A percentile compares a stretch with the other conserved stretches of the same genome.
phyloP scores from a whole-genome alignment of 306 rosid species.

The Inga leiocalycina region DNA sequence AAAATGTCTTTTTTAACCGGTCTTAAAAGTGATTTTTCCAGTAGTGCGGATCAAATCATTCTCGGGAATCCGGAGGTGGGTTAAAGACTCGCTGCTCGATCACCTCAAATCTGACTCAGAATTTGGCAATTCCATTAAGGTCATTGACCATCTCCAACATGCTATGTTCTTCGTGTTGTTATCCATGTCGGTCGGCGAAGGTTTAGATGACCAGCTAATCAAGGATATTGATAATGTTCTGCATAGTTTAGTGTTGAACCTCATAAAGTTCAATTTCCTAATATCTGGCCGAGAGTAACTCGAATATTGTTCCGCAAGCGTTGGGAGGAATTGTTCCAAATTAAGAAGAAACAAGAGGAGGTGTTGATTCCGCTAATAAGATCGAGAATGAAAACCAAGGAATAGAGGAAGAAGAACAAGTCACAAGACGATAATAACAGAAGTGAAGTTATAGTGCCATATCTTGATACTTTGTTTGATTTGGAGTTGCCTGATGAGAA shows the following conservation, averaged over 20 bases:
- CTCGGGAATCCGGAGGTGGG: no score
- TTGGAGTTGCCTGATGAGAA: neutral
- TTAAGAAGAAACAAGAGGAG: neutral
- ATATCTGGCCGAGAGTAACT: neutral
- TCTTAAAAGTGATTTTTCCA: no score
- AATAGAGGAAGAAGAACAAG: neutral
- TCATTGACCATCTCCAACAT: neutral
- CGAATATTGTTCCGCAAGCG: neutral
- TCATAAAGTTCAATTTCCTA: neutral
- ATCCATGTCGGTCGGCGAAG: neutral
- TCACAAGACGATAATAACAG: neutral
- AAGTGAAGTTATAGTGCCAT: neutral
- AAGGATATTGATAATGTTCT: neutral
- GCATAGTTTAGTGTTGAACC: neutral
- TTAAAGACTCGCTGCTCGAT: neutral
- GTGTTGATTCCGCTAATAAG: neutral
- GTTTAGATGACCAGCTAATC: neutral
- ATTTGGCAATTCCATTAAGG: neutral
- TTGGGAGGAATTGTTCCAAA: neutral
- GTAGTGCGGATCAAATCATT: no score
- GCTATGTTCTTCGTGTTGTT: neutral
- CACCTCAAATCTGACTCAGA: neutral
- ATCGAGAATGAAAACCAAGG: neutral
- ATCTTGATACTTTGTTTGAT: neutral
- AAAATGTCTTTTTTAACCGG: no score